A percentile compares a stretch with the other conserved stretches of the same genome.
Conservation (phyloP, 1,284 basidiomycete genomes). For the Veloboletus limbatus region DNA sequence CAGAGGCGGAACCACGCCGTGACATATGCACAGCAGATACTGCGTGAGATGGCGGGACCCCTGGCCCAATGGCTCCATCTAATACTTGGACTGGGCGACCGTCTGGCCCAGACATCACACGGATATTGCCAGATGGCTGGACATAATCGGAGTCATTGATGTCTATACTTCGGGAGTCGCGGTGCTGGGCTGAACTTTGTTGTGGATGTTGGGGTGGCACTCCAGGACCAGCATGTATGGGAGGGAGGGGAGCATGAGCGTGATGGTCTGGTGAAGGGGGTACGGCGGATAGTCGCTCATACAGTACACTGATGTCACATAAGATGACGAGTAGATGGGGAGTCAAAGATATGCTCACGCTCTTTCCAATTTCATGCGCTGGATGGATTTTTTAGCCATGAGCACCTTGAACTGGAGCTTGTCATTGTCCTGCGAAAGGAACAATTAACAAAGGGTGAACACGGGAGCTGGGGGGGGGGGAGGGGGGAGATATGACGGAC, state of each 20-base stretch:
- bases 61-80: conserved; percentile 42
- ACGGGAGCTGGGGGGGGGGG: too few relatives aligned
- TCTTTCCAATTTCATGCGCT: conserved; percentile 85
- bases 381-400: conserved; percentile 80
- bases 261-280: conserved; percentile 53
- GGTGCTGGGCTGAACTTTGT: conserved; percentile 37
- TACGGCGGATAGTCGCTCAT: conserved; percentile 66
- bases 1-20: conserved; percentile 38
- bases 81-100: conserved; percentile 46
- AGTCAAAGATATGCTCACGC: conserved; percentile 59
- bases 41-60: conserved; percentile 42
- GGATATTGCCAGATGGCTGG: conserved; percentile 43
- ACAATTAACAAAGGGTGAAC: background rate
- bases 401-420: conserved; percentile 80
- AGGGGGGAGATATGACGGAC: conserved; percentile 46
- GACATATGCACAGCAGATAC: conserved; percentile 31
- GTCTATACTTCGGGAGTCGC: conserved; percentile 41
- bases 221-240: conserved; percentile 36
- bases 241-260: conserved; percentile 40
- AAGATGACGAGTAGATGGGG: conserved; percentile 20
- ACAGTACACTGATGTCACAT: conserved; percentile 56
- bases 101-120: conserved; percentile 44
- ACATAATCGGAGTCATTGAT: conserved; percentile 51
- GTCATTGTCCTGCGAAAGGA: conserved; percentile 72
- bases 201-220: conserved; percentile 35